These are phyloP conservation scores for Paramarasmius palmivorus DNA, from an alignment of 1,284 basidiomycete species.

Conservation along the genomic window DNA sequence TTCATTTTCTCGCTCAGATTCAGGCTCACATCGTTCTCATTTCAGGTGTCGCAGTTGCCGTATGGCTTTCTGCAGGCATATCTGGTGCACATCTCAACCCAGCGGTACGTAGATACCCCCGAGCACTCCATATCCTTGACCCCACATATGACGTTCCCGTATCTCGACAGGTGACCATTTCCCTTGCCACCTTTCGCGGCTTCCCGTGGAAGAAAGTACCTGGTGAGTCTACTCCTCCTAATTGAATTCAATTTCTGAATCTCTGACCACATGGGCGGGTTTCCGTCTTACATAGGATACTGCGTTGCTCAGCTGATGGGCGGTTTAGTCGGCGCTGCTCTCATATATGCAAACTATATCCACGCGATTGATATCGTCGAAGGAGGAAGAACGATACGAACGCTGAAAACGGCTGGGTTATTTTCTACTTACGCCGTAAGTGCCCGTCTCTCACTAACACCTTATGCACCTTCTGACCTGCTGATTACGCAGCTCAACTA, in stretches of 20 bases:
- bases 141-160: constrained; percentile 8
- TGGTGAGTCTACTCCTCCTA: constrained; percentile 13
- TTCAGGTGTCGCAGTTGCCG: constrained; percentile 50
- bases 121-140: neutral
- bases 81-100: constrained; percentile 83
- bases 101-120: constrained; percentile 43
- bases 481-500: constrained; percentile 33
- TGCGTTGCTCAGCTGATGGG: constrained; percentile 50
- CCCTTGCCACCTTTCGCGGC: constrained; percentile 65
- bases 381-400: constrained; percentile 43
- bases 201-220: constrained; percentile 84
- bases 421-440: constrained; percentile 42
- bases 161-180: constrained; percentile 59
- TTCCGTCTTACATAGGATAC: constrained; percentile 5
- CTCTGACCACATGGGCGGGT: neutral
- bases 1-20: neutral
- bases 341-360: constrained; percentile 56
- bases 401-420: constrained; percentile 40
- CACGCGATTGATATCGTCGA: constrained; percentile 53
- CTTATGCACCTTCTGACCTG: neutral
- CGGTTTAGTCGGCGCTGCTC: constrained; percentile 44
- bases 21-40: neutral
- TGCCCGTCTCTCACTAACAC: constrained; percentile 2
- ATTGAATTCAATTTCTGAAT: neutral
- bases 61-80: constrained; percentile 65